Evolutionary conservation across 2,329 filamentous ascomycete species (phyloP), one percentile per base, ranked within the genome.

Genomic region (Clarireedia paspali): DNA sequence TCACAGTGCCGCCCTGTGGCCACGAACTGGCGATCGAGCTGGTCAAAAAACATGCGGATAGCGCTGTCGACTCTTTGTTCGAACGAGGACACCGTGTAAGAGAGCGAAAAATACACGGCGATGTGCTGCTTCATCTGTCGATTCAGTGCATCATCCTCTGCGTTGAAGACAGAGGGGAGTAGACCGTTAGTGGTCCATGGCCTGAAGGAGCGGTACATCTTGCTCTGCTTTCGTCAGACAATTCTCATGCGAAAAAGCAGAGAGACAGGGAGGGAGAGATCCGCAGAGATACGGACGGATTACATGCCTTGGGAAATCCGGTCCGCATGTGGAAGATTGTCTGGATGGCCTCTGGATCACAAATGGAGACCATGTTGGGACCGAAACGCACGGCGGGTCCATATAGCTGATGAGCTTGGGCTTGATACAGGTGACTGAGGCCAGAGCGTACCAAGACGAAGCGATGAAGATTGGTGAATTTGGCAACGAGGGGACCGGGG

Each of bases 41-140:
- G 47, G 4, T 49, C 5, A 36, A 17, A 23, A 15, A 53, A 15
- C 4, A 20, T 9, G 30, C 23, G 20, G 1, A 44, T 5, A n/a
- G 9, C 44, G 6, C 15, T 36, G 57, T 79, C 72, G 1, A 77
- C 74, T 52, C 73, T 77, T 0, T 66, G 61, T 61, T 79, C 76
- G 52, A 77, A 78, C 40, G 68, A 67, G 1, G 76, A 64, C 2
- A 61, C 56, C 6, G 47, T 47, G 30, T 34, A 34, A 3, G 55
- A 57, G 59, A 60, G 58, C 17, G 55, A 59, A 42, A 57, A 63
- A 14, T 51, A 53, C 20, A 55, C 50, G 4, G 59, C 53, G 15
- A 63, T 59, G 7, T 53, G 57, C 3, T 20, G 14, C 2, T 50
- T 15, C 4, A 17, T 48, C 44, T 46, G 44, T n/a, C 15, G 10